Evolutionary conservation across 192 early-diverging fungal species (phyloP).

Genomic region (Entomortierella lignicola): DNA sequence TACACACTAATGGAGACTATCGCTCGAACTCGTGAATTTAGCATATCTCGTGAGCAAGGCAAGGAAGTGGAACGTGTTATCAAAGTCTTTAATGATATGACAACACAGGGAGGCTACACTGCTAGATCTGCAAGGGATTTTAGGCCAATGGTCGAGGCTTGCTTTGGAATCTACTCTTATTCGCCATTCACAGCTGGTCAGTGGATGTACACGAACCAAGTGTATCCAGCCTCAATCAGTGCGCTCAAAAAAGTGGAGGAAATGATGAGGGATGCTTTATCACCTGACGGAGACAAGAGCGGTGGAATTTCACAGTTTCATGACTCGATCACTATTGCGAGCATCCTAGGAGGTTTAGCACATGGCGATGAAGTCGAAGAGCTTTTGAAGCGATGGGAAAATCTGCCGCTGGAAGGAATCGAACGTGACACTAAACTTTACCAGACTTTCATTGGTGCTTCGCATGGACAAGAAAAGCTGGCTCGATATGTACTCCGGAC

Average conservation of each 20-base stretch:
- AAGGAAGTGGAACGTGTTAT: not conserved
- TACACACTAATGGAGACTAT: conserved; percentile 31
- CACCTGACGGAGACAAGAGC: not conserved
- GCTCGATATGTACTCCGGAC: conserved; percentile 18
- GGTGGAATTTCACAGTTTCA: conserved; percentile 15
- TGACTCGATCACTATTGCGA: conserved; percentile 25
- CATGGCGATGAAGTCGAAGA: conserved; percentile 35
- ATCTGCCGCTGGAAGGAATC: conserved; percentile 27
- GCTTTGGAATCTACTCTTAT: conserved; percentile 38
- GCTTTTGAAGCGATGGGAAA: conserved; percentile 35
- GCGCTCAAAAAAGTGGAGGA: conserved; percentile 23
- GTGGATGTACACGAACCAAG: conserved; percentile 51
- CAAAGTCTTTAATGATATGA: conserved; percentile 42
- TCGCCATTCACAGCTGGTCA: conserved; percentile 38
- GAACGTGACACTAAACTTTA: conserved; percentile 35
- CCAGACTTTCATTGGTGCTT: conserved; percentile 46
- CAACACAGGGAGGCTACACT: conserved; percentile 11
- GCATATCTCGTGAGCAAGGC: conserved; percentile 14
- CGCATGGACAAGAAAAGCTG: conserved; percentile 34
- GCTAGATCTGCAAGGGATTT: conserved; percentile 27
- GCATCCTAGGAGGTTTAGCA: conserved; percentile 33
- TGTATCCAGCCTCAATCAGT: conserved; percentile 14
- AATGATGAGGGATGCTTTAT: conserved; percentile 18
- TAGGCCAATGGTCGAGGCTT: conserved; percentile 28
- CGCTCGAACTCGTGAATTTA: conserved; percentile 36